Conservation (phyloP, 345 rosid species). For the Populus ilicifolia region DNA sequence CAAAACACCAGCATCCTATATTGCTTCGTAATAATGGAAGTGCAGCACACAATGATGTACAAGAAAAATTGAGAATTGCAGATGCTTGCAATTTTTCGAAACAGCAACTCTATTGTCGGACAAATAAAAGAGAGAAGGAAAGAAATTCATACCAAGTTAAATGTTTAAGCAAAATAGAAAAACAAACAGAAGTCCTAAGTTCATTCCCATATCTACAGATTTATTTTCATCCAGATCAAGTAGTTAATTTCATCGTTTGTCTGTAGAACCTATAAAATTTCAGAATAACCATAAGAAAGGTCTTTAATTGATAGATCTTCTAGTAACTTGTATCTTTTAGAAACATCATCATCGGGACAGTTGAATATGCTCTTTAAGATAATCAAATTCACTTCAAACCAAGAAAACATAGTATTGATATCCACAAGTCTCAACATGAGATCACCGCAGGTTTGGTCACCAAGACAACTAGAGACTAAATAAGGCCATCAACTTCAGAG, state of each 20-base stretch:
- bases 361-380: neutral
- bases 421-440: neutral
- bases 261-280: neutral
- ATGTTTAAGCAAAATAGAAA: too few species aligned
- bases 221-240: neutral
- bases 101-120: too few species aligned
- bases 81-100: neutral
- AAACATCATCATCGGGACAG: neutral
- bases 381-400: neutral
- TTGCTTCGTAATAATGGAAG: too few species aligned
- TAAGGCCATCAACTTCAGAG: neutral
- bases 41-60: neutral
- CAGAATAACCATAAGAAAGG: neutral
- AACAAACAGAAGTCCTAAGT: too few species aligned
- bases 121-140: too few species aligned
- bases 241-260: neutral
- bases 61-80: neutral
- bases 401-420: neutral
- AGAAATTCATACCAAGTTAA: too few species aligned
- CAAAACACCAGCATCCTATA: neutral
- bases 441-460: neutral
- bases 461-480: neutral
- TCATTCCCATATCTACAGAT: too few species aligned
- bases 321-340: neutral
- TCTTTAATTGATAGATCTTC: neutral